A percentile compares a stretch with the other conserved stretches of the same genome.
Conservation (phyloP, 352 stramenopile species). For the Thraustotheca clavata region DNA sequence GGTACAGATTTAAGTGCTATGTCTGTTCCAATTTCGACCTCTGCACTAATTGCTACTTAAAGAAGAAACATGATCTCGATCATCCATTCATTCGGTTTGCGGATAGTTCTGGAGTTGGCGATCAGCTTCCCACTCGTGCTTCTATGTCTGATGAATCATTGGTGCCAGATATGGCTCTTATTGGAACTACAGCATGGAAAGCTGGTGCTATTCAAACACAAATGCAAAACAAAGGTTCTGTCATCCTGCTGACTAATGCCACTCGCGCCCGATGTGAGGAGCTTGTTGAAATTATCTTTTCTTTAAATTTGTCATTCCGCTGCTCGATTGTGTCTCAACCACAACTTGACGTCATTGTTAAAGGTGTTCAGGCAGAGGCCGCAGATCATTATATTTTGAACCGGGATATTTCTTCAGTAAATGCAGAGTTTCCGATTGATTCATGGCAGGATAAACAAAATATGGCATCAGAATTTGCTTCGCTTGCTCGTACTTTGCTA, state of each 20-base stretch:
- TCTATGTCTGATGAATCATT: conserved; percentile 32
- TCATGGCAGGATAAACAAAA: conserved; percentile 1
- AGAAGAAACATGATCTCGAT: conserved; percentile 47
- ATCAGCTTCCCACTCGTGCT: conserved; percentile 49
- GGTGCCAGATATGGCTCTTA: conserved; percentile 37
- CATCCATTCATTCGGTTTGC: conserved; percentile 58
- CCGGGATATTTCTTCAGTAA: background rate
- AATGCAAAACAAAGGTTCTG: conserved; percentile 41
- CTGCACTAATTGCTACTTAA: conserved; percentile 54
- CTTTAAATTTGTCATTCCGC: background rate
- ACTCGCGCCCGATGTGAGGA: background rate
- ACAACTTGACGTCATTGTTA: background rate
- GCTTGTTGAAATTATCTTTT: background rate
- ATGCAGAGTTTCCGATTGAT: background rate
- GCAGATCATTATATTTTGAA: background rate
- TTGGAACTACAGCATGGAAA: conserved; percentile 63
- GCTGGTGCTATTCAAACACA: conserved; percentile 38
- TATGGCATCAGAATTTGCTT: background rate
- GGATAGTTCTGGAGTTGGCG: conserved; percentile 35
- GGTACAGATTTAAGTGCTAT: conserved; percentile 72
- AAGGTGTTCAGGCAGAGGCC: background rate
- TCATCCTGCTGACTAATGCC: background rate
- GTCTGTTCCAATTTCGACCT: conserved; percentile 70
- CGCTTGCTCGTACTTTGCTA: background rate
- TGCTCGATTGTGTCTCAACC: background rate